phyloP scores from a whole-genome alignment of 2,329 filamentous ascomycete genomes.

The Calycina herbarum region DNA sequence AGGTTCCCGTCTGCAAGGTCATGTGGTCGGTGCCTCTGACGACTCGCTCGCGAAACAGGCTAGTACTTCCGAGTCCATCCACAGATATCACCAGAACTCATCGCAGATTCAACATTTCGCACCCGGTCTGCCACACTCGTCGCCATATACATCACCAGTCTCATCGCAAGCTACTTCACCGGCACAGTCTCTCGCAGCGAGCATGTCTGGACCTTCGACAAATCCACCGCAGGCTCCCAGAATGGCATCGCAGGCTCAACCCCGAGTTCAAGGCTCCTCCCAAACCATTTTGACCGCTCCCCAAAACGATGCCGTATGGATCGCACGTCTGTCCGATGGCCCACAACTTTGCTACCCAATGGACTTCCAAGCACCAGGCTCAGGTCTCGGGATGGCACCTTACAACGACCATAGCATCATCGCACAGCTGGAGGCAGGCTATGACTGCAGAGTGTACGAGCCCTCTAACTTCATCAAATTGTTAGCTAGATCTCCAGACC shows the following conservation, averaged over 20 bases:
- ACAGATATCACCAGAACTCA: background rate
- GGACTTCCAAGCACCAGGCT: too few relatives aligned
- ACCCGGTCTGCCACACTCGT: background rate
- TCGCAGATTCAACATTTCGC: background rate
- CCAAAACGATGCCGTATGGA: background rate
- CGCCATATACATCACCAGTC: background rate
- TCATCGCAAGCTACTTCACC: background rate
- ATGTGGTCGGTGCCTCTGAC: background rate
- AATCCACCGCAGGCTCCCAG: background rate
- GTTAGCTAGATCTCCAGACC: too few relatives aligned
- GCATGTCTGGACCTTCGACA: background rate
- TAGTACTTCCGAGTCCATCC: background rate
- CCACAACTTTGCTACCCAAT: too few relatives aligned
- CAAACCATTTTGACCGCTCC: background rate
- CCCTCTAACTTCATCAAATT: too few relatives aligned
- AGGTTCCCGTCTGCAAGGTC: too few relatives aligned
- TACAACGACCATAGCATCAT: too few relatives aligned
- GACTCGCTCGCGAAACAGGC: background rate
- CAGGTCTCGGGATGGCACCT: too few relatives aligned
- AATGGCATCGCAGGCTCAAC: background rate
- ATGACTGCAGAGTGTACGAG: too few relatives aligned
- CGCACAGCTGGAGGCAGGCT: too few relatives aligned
- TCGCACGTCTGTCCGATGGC: background rate
- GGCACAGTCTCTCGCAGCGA: background rate
- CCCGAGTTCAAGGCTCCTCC: background rate